phyloP scores from a whole-genome alignment of 2,329 filamentous ascomycete species.

The Pyrenochaeta sp. region DNA sequence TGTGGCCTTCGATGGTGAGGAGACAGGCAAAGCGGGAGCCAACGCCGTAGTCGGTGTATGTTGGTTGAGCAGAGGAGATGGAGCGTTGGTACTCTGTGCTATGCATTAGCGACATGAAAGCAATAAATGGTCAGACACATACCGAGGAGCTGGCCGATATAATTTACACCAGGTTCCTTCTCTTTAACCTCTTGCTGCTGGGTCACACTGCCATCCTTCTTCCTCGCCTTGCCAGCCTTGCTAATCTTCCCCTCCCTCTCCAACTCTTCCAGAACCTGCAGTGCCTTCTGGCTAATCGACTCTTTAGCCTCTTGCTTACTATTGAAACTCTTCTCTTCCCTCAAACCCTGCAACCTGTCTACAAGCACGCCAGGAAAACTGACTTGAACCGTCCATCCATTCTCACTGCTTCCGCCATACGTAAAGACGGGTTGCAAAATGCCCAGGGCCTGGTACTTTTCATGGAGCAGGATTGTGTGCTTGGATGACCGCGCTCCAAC shows the following conservation, averaged over 20 bases:
- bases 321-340: constrained; percentile 34
- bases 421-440: constrained; percentile 32
- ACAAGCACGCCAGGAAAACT: constrained; percentile 28
- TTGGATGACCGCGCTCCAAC: constrained; percentile 30
- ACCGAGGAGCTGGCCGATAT: constrained; percentile 51
- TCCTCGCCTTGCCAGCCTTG: constrained; percentile 29
- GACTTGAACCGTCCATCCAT: constrained; percentile 33
- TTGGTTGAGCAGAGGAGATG: constrained; percentile 34
- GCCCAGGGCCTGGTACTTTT: constrained; percentile 35
- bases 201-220: constrained; percentile 21
- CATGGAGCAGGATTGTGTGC: constrained; percentile 31
- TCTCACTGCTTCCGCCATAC: constrained; percentile 14
- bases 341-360: constrained; percentile 23
- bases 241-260: constrained; percentile 29
- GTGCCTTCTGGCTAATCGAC: constrained; percentile 43
- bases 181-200: constrained; percentile 1
- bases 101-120: constrained; percentile 6
- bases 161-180: constrained; percentile 29
- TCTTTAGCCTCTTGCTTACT: constrained; percentile 57
- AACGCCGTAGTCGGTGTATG: constrained; percentile 48
- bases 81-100: constrained; percentile 43
- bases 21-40: constrained; percentile 45
- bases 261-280: constrained; percentile 35
- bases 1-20: constrained; percentile 32
- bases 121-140: constrained; percentile 5